phyloP scores from a whole-genome alignment of 2,329 filamentous ascomycete species.

The Aspergillus tubingensis region DNA sequence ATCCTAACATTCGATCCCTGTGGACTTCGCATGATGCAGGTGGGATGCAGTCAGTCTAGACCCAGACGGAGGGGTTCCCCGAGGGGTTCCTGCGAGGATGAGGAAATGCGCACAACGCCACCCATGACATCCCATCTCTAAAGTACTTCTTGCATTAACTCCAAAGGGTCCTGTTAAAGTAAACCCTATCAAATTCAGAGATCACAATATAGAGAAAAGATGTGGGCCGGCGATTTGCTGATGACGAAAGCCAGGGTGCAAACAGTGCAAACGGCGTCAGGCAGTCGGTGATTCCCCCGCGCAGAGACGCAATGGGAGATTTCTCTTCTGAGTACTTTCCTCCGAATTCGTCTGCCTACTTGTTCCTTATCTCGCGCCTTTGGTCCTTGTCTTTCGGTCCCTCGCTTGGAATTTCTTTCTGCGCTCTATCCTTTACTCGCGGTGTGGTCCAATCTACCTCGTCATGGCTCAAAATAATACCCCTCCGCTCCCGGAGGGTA shows the following conservation, averaged over 20 bases:
- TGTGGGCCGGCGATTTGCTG: background rate
- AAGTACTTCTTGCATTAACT: background rate
- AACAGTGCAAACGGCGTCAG: slow-evolving; percentile 17
- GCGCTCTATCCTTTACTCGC: background rate
- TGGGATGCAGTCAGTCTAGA: background rate
- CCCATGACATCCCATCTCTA: background rate
- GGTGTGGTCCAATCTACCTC: background rate
- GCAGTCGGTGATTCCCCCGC: slow-evolving; percentile 8
- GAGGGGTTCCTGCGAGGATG: background rate
- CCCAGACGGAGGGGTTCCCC: background rate
- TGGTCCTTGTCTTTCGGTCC: background rate
- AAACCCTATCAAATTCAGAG: no score
- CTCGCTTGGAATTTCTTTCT: background rate
- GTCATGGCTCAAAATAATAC: slow-evolving; percentile 32
- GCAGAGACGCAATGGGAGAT: slow-evolving; percentile 10
- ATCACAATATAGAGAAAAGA: background rate
- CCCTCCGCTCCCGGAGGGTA: slow-evolving; percentile 60
- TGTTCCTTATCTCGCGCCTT: background rate
- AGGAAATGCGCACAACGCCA: background rate
- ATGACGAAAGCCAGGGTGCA: slow-evolving; percentile 13
- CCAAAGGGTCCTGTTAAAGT: background rate
- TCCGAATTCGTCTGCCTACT: background rate
- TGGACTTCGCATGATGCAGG: background rate
- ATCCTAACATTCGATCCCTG: no score
- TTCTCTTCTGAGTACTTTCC: slow-evolving; percentile 8